A percentile compares a stretch with the other conserved stretches of the same genome.
phyloP scores from a whole-genome alignment of 495 filamentous ascomycete species.

The Aspergillus kassunensis region DNA sequence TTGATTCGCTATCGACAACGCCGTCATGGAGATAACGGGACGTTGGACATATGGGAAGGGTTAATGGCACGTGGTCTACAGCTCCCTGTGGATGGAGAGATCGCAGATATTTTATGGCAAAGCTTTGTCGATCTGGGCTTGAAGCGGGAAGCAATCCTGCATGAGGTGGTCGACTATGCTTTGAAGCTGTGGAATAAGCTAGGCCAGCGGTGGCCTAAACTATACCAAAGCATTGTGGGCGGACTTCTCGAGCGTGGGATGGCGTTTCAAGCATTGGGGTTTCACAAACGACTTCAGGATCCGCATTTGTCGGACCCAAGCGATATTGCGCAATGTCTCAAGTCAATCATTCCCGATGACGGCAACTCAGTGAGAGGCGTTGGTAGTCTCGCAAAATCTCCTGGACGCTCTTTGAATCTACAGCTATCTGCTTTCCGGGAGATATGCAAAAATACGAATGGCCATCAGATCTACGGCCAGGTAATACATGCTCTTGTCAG shows the following conservation, averaged over 20 bases:
- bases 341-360: conserved; percentile 19
- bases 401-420: conserved; percentile 12
- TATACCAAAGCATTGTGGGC: conserved; percentile 50
- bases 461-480: conserved; percentile 55
- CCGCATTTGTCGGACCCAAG: conserved; percentile 25
- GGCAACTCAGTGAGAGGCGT: not conserved
- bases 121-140: conserved; percentile 50
- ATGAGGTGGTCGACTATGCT: conserved; percentile 53
- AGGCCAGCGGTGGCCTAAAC: conserved; percentile 37
- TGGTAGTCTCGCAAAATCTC: not conserved
- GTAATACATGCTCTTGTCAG: conserved; percentile 55
- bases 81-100: conserved; percentile 44
- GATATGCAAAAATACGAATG: conserved; percentile 39
- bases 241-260: conserved; percentile 38
- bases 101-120: conserved; percentile 55
- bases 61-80: conserved; percentile 42
- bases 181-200: conserved; percentile 44
- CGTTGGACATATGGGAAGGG: conserved; percentile 58
- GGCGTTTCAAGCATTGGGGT: conserved; percentile 38
- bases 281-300: conserved; percentile 41
- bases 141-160: conserved; percentile 42
- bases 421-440: conserved; percentile 41
- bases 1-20: conserved; percentile 59
- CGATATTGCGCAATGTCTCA: conserved; percentile 38
- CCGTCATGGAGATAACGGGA: conserved; percentile 55